Evolutionary conservation across 768 basidiomycete genomes (phyloP).

Genomic region (Podaxis sp.): DNA sequence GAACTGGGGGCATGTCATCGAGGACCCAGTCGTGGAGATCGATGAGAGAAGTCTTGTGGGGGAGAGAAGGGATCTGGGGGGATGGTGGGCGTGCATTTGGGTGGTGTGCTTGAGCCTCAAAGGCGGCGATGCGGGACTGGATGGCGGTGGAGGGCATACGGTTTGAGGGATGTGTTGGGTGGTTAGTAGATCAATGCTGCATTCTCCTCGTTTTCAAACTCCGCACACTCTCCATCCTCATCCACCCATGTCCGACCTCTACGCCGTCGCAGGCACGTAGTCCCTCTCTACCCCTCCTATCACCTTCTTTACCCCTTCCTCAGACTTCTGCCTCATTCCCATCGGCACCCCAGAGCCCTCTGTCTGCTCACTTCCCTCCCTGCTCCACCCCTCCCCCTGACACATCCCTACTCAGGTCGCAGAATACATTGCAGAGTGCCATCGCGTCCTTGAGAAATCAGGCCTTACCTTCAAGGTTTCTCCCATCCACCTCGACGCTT

Average conservation of each 20-base stretch:
- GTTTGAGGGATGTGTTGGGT: not conserved
- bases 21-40: slow-evolving; percentile 74
- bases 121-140: slow-evolving; percentile 59
- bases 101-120: slow-evolving; percentile 39
- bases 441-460: slow-evolving; percentile 74
- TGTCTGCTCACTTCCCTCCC: slow-evolving; percentile 27
- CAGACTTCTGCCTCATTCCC: slow-evolving; percentile 88
- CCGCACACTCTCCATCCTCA: slow-evolving; percentile 10
- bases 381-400: slow-evolving; percentile 12
- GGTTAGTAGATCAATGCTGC: not conserved
- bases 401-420: slow-evolving; percentile 47
- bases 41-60: slow-evolving; percentile 56
- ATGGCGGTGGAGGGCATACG: slow-evolving; percentile 36
- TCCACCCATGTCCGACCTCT: slow-evolving; percentile 43
- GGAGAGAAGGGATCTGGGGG: slow-evolving; percentile 44
- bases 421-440: slow-evolving; percentile 77
- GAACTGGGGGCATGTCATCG: slow-evolving; percentile 40
- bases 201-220: slow-evolving; percentile 9
- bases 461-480: slow-evolving; percentile 78
- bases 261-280: slow-evolving; percentile 67
- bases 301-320: slow-evolving; percentile 1
- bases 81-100: slow-evolving; percentile 33
- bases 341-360: slow-evolving; percentile 75
- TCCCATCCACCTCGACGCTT: not conserved
- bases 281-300: not conserved